Conservation (phyloP, 2,329 filamentous ascomycete species). For the Herpotrichia juniperi region DNA sequence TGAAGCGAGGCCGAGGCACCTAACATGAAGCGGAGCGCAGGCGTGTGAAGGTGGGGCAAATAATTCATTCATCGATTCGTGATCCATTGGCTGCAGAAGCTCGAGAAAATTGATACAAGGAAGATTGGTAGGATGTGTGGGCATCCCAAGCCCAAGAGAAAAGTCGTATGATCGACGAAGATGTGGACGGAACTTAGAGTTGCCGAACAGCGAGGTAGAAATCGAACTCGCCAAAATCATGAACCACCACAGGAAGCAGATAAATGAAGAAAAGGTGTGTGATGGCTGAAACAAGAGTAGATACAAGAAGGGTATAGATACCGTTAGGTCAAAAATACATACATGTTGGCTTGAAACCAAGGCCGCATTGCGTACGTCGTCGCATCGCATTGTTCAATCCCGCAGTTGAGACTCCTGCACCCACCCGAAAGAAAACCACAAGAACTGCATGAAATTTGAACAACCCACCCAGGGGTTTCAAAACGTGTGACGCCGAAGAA, state of each 20-base stretch:
- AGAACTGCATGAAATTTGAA: conserved; percentile 4
- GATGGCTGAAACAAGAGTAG: conserved; percentile 22
- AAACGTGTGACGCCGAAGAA: conserved; percentile 17
- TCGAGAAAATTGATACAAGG: conserved; percentile 21
- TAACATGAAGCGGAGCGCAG: neutral
- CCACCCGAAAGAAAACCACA: conserved; percentile 10
- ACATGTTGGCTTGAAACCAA: neutral
- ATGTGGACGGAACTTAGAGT: no score
- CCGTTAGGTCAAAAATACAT: conserved; percentile 14
- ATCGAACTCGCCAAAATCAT: neutral
- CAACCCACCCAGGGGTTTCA: conserved; percentile 16
- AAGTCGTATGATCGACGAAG: no score
- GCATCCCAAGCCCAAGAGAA: no score
- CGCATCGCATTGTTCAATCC: conserved; percentile 12
- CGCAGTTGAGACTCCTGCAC: neutral
- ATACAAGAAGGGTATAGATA: conserved; percentile 45
- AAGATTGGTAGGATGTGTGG: conserved; percentile 7
- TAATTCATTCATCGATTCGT: conserved; percentile 21
- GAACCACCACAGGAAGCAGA: neutral
- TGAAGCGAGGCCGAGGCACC: no score
- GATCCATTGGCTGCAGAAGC: conserved; percentile 16
- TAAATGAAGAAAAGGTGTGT: neutral
- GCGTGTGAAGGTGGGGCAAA: neutral
- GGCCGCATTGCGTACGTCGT: conserved; percentile 9
- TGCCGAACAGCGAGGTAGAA: no score